phyloP scores from a whole-genome alignment of 768 basidiomycete species.

The Amanita molliuscula region DNA sequence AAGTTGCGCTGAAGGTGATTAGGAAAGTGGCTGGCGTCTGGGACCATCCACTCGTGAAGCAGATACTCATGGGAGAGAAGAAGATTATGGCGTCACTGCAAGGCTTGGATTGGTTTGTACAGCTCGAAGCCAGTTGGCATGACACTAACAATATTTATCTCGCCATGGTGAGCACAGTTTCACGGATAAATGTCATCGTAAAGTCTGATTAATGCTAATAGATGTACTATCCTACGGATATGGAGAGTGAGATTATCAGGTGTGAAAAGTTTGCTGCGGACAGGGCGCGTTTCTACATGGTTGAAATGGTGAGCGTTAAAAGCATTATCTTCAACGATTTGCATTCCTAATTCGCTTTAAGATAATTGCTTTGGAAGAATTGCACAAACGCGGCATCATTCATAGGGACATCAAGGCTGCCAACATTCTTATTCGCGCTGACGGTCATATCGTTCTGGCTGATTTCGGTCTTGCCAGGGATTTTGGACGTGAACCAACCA shows the following conservation, averaged over 20 bases:
- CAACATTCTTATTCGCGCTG: constrained; percentile 20
- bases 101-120: constrained; percentile 6
- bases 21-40: constrained; percentile 12
- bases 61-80: constrained; percentile 10
- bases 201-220: constrained; percentile 1
- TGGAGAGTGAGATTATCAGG: constrained; percentile 20
- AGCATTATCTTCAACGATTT: not conserved
- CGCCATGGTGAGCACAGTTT: constrained; percentile 6
- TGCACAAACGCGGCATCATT: constrained; percentile 22
- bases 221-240: constrained; percentile 19
- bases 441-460: constrained; percentile 21
- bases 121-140: constrained; percentile 10
- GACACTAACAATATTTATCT: constrained; percentile 10
- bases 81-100: constrained; percentile 2
- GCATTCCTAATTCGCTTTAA: constrained; percentile 4
- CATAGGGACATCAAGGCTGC: constrained; percentile 24
- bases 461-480: constrained; percentile 24
- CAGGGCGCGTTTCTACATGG: constrained; percentile 23
- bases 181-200: not conserved
- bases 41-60: constrained; percentile 13
- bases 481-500: constrained; percentile 14
- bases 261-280: constrained; percentile 14
- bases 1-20: constrained; percentile 22
- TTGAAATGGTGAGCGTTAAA: constrained; percentile 20
- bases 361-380: constrained; percentile 20